A percentile compares a stretch with the other conserved stretches of the same genome.
These are phyloP conservation scores for Saussurea involucrata DNA, from an alignment of 129 eudicot species.

Conservation along the genomic window DNA sequence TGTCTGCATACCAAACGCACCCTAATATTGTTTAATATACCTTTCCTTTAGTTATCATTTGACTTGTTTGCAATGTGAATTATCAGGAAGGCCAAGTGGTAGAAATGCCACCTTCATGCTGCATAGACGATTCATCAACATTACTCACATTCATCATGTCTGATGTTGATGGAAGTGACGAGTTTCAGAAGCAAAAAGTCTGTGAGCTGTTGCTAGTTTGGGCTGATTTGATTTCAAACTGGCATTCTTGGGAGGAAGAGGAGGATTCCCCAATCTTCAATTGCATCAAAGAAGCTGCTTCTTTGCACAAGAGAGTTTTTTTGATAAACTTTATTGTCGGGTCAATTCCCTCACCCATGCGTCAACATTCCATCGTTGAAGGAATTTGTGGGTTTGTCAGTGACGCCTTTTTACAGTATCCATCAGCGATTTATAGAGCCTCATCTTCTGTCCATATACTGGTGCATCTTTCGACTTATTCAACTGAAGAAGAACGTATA, in stretches of 20 bases:
- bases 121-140: conserved; percentile 65
- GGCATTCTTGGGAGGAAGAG: conserved; percentile 69
- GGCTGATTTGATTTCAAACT: conserved; percentile 54
- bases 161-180: conserved; percentile 30
- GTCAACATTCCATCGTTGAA: conserved; percentile 49
- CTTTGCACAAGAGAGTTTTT: conserved; percentile 35
- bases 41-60: neutral
- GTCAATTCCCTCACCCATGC: conserved; percentile 31
- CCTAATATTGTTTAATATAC: no score
- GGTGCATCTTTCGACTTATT: conserved; percentile 39
- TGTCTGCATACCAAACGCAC: no score
- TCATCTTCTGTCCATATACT: conserved; percentile 53
- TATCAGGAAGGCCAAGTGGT: conserved; percentile 37
- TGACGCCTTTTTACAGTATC: conserved; percentile 59
- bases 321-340: conserved; percentile 38
- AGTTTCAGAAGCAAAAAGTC: conserved; percentile 37
- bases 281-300: conserved; percentile 58
- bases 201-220: conserved; percentile 51
- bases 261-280: conserved; percentile 64
- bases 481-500: conserved; percentile 41
- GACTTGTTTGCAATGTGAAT: conserved; percentile 18
- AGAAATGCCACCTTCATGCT: conserved; percentile 35
- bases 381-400: conserved; percentile 48
- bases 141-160: conserved; percentile 60
- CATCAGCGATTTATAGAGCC: conserved; percentile 61